These are phyloP conservation scores for Hemisphaericaspora xylofermentans DNA, from an alignment of 1,139 yeast genomes.

Conservation along the genomic window DNA sequence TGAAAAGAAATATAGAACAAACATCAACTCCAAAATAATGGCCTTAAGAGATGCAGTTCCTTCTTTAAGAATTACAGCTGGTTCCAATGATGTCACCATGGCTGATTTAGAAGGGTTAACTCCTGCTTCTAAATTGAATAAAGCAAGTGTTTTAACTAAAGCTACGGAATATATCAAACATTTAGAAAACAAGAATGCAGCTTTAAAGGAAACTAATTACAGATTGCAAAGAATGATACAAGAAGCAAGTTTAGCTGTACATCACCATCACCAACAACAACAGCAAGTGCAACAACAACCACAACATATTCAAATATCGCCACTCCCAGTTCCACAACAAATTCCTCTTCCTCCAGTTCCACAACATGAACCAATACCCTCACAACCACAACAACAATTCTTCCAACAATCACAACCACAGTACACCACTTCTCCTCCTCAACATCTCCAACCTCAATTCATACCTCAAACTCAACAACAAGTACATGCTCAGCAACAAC, in stretches of 20 bases:
- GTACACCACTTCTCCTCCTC: conserved; percentile 20
- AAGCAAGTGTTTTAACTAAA: conserved; percentile 83
- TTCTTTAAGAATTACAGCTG: conserved; percentile 49
- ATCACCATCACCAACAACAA: too few relatives aligned
- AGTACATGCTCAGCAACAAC: conserved; percentile 12
- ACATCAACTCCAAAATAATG: conserved; percentile 69
- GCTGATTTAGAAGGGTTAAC: conserved; percentile 76
- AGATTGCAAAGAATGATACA: conserved; percentile 43
- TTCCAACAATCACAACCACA: conserved; percentile 19
- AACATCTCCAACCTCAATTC: conserved; percentile 1
- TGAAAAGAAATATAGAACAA: conserved; percentile 76
- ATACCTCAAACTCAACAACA: conserved; percentile 18
- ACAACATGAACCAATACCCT: conserved; percentile 8
- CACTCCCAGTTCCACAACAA: conserved; percentile 4
- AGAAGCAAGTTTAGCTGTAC: conserved; percentile 23
- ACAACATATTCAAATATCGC: conserved; percentile 3
- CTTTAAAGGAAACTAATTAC: conserved; percentile 53
- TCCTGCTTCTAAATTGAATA: conserved; percentile 86
- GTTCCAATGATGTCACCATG: conserved; percentile 36
- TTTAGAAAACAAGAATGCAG: conserved; percentile 66
- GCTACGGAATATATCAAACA: conserved; percentile 90
- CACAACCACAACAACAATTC: conserved; percentile 11
- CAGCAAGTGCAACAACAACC: too few relatives aligned
- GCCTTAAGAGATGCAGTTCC: conserved; percentile 79
- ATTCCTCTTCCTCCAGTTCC: conserved; percentile 20